Base-by-base conservation (phyloP, 768 basidiomycete genomes). In the Imleria badia region DNA sequence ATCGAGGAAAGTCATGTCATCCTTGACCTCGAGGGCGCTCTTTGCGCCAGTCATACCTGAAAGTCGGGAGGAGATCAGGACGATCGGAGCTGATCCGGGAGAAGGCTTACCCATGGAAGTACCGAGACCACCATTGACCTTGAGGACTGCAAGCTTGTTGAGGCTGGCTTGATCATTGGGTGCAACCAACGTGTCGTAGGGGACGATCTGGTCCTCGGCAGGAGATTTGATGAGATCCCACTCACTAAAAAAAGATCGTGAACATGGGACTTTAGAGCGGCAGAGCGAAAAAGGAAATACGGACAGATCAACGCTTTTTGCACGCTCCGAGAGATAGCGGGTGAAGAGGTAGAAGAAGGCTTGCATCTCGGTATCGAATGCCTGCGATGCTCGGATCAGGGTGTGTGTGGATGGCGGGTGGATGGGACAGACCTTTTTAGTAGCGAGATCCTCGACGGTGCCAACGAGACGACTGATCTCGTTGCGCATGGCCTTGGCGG, bases 401-500 rank as follows among this genome's bases (percentile, higher is more conserved):
- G 52, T 46, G 55, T 39, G 55, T n/a, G 42, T 42, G 44, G 36
- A 53, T 23, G 23, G 50, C 15, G 51, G 14, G 41, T 15, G 26
- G 19, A 26, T 40, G 40, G 20, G 36, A 64, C 59, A 50, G 52
- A 92, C 95, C 87, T 89, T 92, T 78, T 89, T 91, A 52, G 89
- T 87, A 38, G 78, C 70, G 30, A 83, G 80, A 60, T 98, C 91
- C 59, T 84, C 78, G 68, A 96, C 90, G 58, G 87, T 87, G 69
- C 81, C 78, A 67, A 98, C 93, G 81, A 99, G 90, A 68, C 84
- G 84, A 73, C 89, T 89, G 76, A 99, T 88, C 78, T 98, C 97
- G 71, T 98, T 97, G 78, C 94, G 87, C 96, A 98, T 98, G 52
- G 94, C 81, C 78, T 97, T 98, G 62, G 91, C 89, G 26, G 91